Conservation (phyloP, 2,329 filamentous ascomycete species). For the Penicillium sp. region DNA sequence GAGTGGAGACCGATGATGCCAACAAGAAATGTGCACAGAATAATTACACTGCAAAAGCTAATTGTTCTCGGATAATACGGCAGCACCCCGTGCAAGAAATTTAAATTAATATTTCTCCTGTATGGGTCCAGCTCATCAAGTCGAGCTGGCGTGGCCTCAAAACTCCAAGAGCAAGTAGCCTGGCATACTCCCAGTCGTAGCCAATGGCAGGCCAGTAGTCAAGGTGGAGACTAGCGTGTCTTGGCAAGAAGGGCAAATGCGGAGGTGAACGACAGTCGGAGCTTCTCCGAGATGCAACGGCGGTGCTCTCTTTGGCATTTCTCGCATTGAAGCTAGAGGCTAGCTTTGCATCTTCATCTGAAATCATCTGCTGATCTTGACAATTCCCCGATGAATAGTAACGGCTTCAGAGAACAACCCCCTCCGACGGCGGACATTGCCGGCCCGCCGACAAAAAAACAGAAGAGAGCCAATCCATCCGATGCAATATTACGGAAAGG, state of each 20-base stretch:
- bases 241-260: background rate
- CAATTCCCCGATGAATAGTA: background rate
- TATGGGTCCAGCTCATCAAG: background rate
- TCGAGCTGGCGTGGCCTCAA: background rate
- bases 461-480: background rate
- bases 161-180: no score
- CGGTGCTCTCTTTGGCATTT: background rate
- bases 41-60: no score
- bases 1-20: background rate
- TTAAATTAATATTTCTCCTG: no score
- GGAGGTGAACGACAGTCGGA: background rate
- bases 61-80: no score
- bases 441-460: background rate
- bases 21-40: background rate
- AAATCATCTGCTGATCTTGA: background rate
- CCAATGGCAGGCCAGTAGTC: background rate
- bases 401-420: background rate
- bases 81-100: no score
- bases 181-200: background rate
- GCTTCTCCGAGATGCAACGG: background rate
- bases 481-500: background rate
- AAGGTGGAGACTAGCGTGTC: background rate
- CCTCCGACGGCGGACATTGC: background rate
- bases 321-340: background rate
- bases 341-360: background rate